Evolutionary conservation across 2,329 filamentous ascomycete genomes (phyloP).

Genomic region (Chaetomium strumarium): DNA sequence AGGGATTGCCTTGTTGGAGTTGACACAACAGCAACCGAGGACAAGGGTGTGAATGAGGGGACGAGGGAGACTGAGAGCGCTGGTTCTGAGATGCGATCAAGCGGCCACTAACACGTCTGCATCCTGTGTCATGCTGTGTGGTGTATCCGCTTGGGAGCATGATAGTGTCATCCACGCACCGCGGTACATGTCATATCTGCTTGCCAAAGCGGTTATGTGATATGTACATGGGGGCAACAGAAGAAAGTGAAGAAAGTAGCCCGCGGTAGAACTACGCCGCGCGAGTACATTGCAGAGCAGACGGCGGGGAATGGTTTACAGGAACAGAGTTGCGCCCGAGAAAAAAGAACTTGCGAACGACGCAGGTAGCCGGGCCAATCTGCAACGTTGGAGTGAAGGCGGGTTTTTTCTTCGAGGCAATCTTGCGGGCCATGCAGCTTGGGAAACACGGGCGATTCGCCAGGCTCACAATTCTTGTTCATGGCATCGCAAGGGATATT

Average conservation of each 20-base stretch:
- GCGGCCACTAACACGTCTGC: background rate
- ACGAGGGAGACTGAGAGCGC: slow-evolving; percentile 28
- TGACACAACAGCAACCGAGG: background rate
- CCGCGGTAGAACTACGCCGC: slow-evolving; percentile 28
- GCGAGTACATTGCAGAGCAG: slow-evolving; percentile 27
- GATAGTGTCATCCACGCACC: no score
- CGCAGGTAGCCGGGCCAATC: slow-evolving; percentile 10
- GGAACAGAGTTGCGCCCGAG: slow-evolving; percentile 3
- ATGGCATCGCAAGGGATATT: slow-evolving; percentile 13
- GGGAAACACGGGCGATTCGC: slow-evolving; percentile 23
- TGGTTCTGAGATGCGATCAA: background rate
- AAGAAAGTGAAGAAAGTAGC: slow-evolving; percentile 21
- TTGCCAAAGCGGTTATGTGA: slow-evolving; percentile 28
- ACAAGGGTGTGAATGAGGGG: slow-evolving; percentile 16
- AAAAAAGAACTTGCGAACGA: background rate
- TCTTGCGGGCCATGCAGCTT: slow-evolving; percentile 15
- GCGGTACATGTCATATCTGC: background rate
- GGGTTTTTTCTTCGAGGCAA: slow-evolving; percentile 1
- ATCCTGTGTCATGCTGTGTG: no score
- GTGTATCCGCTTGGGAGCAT: background rate
- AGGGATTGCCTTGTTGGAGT: slow-evolving; percentile 35
- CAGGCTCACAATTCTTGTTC: slow-evolving; percentile 18
- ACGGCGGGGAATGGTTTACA: slow-evolving; percentile 10
- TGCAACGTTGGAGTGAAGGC: slow-evolving; percentile 6
- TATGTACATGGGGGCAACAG: slow-evolving; percentile 2